Conservation (phyloP, 108 stramenopile species). For the Fragilaria crotonensis region DNA sequence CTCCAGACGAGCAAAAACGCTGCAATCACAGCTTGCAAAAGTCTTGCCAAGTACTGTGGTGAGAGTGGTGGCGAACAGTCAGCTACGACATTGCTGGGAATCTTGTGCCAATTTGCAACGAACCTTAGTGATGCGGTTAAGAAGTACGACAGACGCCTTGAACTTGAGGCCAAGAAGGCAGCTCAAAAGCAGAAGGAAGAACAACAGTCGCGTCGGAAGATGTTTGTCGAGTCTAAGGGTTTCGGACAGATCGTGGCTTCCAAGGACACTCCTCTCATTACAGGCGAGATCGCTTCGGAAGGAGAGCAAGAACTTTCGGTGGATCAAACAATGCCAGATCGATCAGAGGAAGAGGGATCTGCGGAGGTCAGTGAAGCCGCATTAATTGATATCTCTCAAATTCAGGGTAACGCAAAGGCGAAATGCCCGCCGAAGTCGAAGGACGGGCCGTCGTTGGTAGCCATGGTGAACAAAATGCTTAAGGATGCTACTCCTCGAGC, state of each 20-base stretch:
- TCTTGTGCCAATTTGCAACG: conserved; percentile 57
- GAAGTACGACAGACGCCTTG: conserved; percentile 57
- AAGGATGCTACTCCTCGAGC: conserved; percentile 49
- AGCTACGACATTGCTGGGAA: conserved; percentile 44
- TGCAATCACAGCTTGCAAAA: conserved; percentile 64
- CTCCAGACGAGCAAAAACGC: conserved; percentile 37
- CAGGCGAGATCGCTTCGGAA: conserved; percentile 11
- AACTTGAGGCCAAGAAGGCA: conserved; percentile 34
- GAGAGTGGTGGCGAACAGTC: conserved; percentile 67
- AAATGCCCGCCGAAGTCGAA: conserved; percentile 1
- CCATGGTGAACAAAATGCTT: conserved; percentile 73
- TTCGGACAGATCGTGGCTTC: background rate
- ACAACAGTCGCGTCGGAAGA: conserved; percentile 21
- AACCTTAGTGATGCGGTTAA: conserved; percentile 52
- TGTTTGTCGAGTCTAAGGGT: background rate
- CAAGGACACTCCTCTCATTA: conserved; percentile 5
- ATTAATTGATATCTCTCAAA: conserved; percentile 2
- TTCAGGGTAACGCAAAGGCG: background rate
- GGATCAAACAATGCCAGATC: background rate
- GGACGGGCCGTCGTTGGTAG: conserved; percentile 43
- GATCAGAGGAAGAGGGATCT: background rate
- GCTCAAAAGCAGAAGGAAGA: conserved; percentile 22
- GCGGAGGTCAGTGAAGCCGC: background rate
- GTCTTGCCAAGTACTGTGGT: conserved; percentile 65
- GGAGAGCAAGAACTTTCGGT: background rate